Conservation (phyloP, 345 rosid species). For the Salix arbutifolia region DNA sequence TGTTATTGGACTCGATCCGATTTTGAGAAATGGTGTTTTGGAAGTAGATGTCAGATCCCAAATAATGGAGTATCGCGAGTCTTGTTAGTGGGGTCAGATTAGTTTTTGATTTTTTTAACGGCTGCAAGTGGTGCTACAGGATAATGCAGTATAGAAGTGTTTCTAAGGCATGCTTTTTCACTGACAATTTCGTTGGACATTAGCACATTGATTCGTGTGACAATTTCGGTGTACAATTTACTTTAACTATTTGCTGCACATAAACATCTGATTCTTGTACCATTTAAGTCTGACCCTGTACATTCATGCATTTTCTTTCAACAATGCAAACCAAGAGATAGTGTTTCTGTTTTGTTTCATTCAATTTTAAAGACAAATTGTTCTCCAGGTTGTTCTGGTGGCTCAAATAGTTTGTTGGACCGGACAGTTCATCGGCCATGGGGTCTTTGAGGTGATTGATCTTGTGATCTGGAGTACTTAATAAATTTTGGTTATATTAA, state of each 20-base stretch:
- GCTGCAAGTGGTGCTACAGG: background rate
- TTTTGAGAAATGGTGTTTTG: background rate
- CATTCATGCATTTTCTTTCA: background rate
- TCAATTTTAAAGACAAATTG: background rate
- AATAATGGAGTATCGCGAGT: background rate
- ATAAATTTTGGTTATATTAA: background rate
- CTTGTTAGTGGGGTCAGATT: background rate
- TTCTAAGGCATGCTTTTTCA: background rate
- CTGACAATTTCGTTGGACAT: background rate
- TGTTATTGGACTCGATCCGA: background rate
- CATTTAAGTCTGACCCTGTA: background rate
- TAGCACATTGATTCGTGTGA: background rate
- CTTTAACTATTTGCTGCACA: background rate
- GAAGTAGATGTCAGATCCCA: background rate
- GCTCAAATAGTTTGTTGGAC: slow-evolving; percentile 60
- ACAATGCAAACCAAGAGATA: background rate
- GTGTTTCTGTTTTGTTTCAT: background rate
- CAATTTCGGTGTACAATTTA: background rate
- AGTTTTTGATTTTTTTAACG: background rate
- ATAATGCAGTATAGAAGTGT: background rate
- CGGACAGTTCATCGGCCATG: slow-evolving; percentile 62
- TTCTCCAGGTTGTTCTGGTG: slow-evolving; percentile 43
- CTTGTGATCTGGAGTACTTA: background rate
- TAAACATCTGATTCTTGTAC: background rate
- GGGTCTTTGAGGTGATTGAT: slow-evolving; percentile 50